Evolutionary conservation across 2,329 filamentous ascomycete species (phyloP).

Genomic region (Colletotrichum tofieldiae): DNA sequence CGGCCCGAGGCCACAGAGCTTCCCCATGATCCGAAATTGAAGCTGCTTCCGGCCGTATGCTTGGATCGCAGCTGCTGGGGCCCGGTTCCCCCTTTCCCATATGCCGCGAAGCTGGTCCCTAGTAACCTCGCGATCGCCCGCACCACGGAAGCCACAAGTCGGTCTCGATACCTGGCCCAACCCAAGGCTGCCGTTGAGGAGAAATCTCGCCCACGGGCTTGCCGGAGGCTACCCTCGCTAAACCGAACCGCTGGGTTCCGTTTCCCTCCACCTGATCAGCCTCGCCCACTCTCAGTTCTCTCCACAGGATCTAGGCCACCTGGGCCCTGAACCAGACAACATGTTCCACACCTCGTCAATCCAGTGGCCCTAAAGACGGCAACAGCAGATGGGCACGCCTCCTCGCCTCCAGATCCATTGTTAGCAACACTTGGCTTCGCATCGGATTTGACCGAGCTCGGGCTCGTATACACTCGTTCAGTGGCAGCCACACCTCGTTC

Average conservation of each 20-base stretch:
- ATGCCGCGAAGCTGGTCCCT: neutral
- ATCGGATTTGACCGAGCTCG: neutral
- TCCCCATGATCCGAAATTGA: conserved; percentile 14
- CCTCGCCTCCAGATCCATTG: neutral
- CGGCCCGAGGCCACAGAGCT: conserved; percentile 18
- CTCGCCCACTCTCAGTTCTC: neutral
- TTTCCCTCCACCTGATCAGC: neutral
- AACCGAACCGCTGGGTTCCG: conserved; percentile 15
- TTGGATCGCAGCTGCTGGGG: neutral
- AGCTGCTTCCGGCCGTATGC: conserved; percentile 11
- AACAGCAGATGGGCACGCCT: neutral
- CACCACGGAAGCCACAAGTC: neutral
- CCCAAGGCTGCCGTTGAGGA: conserved; percentile 1
- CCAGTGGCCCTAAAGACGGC: neutral
- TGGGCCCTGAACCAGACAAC: too few species aligned
- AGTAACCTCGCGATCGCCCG: neutral
- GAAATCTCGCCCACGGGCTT: neutral
- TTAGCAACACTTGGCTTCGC: neutral
- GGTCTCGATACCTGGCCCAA: conserved; percentile 16
- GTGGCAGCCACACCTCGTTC: neutral
- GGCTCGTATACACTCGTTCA: neutral
- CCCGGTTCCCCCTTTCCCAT: neutral
- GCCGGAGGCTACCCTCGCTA: neutral
- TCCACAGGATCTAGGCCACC: neutral
- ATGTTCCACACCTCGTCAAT: neutral